Percentiles rank a stretch among this genome's conserved stretches.
Evolutionary conservation across 768 basidiomycete species (phyloP).

Genomic region (Leccinum pellstonianum): DNA sequence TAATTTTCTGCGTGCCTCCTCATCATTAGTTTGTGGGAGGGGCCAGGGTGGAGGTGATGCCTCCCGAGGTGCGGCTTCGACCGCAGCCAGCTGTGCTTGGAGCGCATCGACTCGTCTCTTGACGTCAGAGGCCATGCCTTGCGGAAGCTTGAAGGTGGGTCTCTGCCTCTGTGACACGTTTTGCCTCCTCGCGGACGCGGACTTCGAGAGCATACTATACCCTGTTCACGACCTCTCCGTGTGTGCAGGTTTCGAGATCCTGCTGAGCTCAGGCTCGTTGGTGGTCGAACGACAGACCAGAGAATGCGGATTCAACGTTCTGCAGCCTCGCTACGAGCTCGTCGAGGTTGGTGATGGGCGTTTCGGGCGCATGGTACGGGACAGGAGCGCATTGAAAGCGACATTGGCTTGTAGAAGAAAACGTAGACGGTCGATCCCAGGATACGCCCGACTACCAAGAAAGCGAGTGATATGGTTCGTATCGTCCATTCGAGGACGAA

Average conservation of each 20-base stretch:
- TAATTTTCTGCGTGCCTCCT: slow-evolving; percentile 55
- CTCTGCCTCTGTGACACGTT: slow-evolving; percentile 53
- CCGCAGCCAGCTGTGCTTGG: background rate
- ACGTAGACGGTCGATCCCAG: slow-evolving; percentile 51
- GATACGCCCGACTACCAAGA: slow-evolving; percentile 46
- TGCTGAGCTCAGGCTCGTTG: slow-evolving; percentile 50
- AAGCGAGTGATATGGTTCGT: slow-evolving; percentile 32
- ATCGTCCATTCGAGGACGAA: slow-evolving; percentile 26
- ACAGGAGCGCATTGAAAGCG: slow-evolving; percentile 34
- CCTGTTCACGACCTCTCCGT: slow-evolving; percentile 52
- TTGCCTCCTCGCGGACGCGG: slow-evolving; percentile 45
- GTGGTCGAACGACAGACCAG: slow-evolving; percentile 54
- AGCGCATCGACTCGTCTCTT: too few species aligned
- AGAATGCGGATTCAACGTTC: slow-evolving; percentile 61
- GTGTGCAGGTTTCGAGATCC: slow-evolving; percentile 51
- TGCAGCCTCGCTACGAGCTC: slow-evolving; percentile 64
- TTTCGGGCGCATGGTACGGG: slow-evolving; percentile 53
- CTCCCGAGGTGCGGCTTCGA: slow-evolving; percentile 25
- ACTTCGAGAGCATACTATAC: slow-evolving; percentile 54
- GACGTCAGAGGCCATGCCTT: slow-evolving; percentile 39
- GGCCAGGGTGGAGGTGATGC: slow-evolving; percentile 13
- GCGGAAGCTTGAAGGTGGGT: slow-evolving; percentile 44
- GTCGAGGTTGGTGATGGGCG: slow-evolving; percentile 62
- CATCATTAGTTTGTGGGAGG: slow-evolving; percentile 41
- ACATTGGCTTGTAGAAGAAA: slow-evolving; percentile 47